These are phyloP conservation scores for Saccharomycopsis microspora DNA, from an alignment of 805 yeast genomes.

Conservation along the genomic window DNA sequence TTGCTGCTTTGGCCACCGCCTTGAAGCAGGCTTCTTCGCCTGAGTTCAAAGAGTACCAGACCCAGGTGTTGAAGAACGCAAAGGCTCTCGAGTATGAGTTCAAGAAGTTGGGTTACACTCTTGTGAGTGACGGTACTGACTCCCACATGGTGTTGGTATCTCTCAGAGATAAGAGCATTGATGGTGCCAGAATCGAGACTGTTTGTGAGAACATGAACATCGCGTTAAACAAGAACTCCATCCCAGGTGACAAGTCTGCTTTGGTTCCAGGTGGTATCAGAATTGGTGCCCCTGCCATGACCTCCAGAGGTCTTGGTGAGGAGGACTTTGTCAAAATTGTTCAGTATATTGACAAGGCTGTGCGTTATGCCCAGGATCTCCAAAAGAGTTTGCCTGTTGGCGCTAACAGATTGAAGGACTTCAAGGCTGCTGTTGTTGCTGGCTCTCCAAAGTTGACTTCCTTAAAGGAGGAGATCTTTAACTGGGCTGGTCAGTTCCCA, in stretches of 20 bases:
- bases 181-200: conserved; percentile 93
- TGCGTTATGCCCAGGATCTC: conserved; percentile 50
- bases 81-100: conserved; percentile 63
- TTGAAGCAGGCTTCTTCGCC: conserved; percentile 85
- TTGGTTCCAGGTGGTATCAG: conserved; percentile 93
- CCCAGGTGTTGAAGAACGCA: conserved; percentile 74
- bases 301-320: conserved; percentile 82
- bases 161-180: conserved; percentile 63
- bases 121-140: conserved; percentile 92
- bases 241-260: conserved; percentile 95
- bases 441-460: conserved; percentile 59
- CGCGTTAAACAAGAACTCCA: conserved; percentile 92
- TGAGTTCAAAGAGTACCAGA: conserved; percentile 80
- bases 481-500: conserved; percentile 89
- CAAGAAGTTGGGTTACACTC: conserved; percentile 47
- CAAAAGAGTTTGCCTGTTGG: conserved; percentile 80
- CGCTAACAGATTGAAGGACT: conserved; percentile 92
- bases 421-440: conserved; percentile 69
- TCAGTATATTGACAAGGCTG: conserved; percentile 69
- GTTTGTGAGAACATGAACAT: conserved; percentile 83
- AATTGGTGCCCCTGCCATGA: conserved; percentile 98
- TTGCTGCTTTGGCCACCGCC: conserved; percentile 91
- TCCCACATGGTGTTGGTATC: conserved; percentile 85
- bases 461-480: conserved; percentile 67
- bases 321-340: conserved; percentile 76